Evolutionary conservation across 2,329 filamentous ascomycete genomes (phyloP).

Genomic region (Teratosphaeria zuluensis): DNA sequence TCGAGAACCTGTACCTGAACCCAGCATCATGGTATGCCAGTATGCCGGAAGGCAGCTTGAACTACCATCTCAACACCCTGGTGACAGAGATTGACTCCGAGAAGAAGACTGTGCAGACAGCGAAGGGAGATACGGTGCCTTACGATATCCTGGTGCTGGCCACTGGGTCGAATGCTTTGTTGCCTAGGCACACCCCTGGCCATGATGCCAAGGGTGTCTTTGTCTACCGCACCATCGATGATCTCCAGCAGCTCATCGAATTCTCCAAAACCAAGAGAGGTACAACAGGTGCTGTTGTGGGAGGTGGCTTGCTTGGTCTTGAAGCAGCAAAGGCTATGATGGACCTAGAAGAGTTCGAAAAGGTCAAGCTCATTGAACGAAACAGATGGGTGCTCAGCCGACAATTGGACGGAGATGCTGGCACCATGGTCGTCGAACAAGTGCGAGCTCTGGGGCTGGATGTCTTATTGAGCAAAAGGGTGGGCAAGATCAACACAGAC

Average conservation of each 20-base stretch:
- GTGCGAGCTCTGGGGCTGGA: slow-evolving; percentile 70
- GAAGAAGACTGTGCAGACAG: slow-evolving; percentile 59
- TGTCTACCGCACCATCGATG: slow-evolving; percentile 78
- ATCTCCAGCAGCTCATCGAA: slow-evolving; percentile 65
- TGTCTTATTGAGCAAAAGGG: slow-evolving; percentile 65
- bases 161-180: slow-evolving; percentile 74
- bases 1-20: slow-evolving; percentile 83
- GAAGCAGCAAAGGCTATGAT: slow-evolving; percentile 90
- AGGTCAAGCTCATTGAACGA: slow-evolving; percentile 70
- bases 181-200: slow-evolving; percentile 63
- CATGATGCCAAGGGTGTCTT: slow-evolving; percentile 76
- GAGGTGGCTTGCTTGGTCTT: slow-evolving; percentile 73
- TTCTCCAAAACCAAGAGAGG: slow-evolving; percentile 60
- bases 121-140: slow-evolving; percentile 55
- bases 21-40: slow-evolving; percentile 69
- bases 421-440: slow-evolving; percentile 71
- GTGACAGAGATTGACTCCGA: slow-evolving; percentile 58
- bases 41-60: slow-evolving; percentile 57
- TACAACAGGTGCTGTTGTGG: slow-evolving; percentile 65
- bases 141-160: slow-evolving; percentile 80
- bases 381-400: slow-evolving; percentile 75
- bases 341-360: slow-evolving; percentile 64
- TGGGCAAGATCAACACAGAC: slow-evolving; percentile 61
- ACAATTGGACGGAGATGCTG: slow-evolving; percentile 74
- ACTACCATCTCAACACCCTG: slow-evolving; percentile 64